A percentile compares a stretch with the other conserved stretches of the same genome.
phyloP scores from a whole-genome alignment of 805 yeast species.

The Suhomyces kilbournensis region DNA sequence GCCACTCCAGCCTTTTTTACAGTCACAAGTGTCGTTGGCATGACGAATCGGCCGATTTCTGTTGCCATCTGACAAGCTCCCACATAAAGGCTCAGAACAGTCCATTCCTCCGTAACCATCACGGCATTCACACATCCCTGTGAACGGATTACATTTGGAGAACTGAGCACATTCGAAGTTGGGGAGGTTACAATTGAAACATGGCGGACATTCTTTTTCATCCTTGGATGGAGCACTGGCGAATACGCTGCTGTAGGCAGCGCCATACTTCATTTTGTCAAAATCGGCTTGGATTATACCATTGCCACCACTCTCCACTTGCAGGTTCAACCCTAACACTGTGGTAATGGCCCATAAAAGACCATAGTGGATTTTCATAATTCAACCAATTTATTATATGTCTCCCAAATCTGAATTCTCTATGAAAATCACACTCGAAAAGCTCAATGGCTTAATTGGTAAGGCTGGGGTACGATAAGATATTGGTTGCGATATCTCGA shows the following conservation, averaged over 20 bases:
- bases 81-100: conserved; percentile 86
- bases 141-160: conserved; percentile 80
- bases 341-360: background rate
- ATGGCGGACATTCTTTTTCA: conserved; percentile 69
- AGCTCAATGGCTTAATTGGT: background rate
- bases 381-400: background rate
- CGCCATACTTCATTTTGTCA: background rate
- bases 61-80: conserved; percentile 64
- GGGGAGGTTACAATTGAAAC: conserved; percentile 93
- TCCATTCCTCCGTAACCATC: conserved; percentile 93
- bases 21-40: conserved; percentile 56
- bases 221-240: conserved; percentile 1
- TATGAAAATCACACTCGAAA: background rate
- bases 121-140: conserved; percentile 90
- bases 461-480: background rate
- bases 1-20: conserved; percentile 89
- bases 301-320: background rate
- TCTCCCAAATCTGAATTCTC: background rate
- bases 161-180: conserved; percentile 88
- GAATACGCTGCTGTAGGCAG: background rate
- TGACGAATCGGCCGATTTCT: conserved; percentile 62
- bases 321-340: background rate
- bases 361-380: background rate
- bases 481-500: background rate
- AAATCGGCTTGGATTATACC: background rate